Evolutionary conservation across 164 flowering plant species (phyloP).

Genomic region (Cinnamomum chago): DNA sequence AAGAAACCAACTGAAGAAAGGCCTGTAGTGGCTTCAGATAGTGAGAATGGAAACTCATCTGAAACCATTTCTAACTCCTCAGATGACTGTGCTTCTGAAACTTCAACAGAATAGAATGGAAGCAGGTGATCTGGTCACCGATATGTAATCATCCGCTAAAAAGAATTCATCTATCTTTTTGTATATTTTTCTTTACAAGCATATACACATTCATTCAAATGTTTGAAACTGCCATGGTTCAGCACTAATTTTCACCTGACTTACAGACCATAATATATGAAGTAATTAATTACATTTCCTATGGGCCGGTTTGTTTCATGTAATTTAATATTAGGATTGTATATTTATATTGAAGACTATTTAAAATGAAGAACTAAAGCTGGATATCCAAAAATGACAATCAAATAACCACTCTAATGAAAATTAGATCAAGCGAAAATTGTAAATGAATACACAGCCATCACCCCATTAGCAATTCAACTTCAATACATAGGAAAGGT

Average conservation of each 20-base stretch:
- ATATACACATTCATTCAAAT: not conserved
- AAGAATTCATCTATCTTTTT: not conserved
- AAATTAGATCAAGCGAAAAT: no score
- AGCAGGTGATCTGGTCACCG: slow-evolving; percentile 12
- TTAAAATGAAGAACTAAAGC: no score
- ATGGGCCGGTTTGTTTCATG: no score
- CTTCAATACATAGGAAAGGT: no score
- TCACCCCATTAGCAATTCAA: no score
- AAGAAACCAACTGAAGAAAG: slow-evolving; percentile 66
- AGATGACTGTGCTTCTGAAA: slow-evolving; percentile 80
- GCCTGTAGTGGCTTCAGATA: slow-evolving; percentile 51
- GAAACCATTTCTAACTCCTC: slow-evolving; percentile 60
- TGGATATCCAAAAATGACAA: no score
- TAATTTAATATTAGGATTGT: no score
- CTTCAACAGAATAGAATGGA: slow-evolving; percentile 48
- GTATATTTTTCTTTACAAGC: not conserved
- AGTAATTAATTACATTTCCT: no score
- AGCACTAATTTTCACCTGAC: not conserved
- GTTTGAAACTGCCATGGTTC: not conserved
- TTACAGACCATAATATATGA: no score
- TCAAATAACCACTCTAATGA: no score
- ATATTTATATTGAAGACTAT: no score
- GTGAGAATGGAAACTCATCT: slow-evolving; percentile 53
- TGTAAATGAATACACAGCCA: no score
- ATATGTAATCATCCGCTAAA: not conserved